Percentiles rank a stretch among this genome's conserved stretches.
These are phyloP conservation scores for Agrostemma githago DNA, from an alignment of 148 eudicot genomes.

Conservation along the genomic window DNA sequence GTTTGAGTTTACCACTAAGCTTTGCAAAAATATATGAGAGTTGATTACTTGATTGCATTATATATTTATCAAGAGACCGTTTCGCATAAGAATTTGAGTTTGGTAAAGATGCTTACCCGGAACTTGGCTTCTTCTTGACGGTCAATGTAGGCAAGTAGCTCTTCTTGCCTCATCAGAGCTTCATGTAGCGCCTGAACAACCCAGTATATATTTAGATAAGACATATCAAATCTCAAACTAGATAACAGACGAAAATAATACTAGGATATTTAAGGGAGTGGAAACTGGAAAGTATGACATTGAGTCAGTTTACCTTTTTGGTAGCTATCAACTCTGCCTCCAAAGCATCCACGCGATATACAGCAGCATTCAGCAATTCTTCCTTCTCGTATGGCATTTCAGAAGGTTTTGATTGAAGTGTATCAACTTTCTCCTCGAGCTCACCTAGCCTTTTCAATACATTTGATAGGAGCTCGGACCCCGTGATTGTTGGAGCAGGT, in stretches of 20 bases:
- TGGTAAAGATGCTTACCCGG: constrained; percentile 39
- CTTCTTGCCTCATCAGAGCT: constrained; percentile 75
- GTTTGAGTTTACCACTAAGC: too few relatives aligned
- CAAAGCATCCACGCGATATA: constrained; percentile 61
- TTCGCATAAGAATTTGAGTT: not conserved
- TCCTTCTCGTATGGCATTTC: constrained; percentile 69
- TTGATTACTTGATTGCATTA: not conserved
- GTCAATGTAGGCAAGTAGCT: constrained; percentile 87
- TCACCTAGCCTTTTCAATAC: constrained; percentile 52
- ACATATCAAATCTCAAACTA: too few relatives aligned
- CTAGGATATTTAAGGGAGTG: too few relatives aligned
- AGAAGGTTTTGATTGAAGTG: constrained; percentile 62
- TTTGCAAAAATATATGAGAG: not conserved
- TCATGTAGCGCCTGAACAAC: constrained; percentile 34
- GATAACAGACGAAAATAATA: too few relatives aligned
- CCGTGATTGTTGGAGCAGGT: constrained; percentile 48
- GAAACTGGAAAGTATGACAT: too few relatives aligned
- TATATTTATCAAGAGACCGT: too few relatives aligned
- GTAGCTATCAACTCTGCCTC: constrained; percentile 84
- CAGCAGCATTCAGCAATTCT: constrained; percentile 68
- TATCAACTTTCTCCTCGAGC: constrained; percentile 60
- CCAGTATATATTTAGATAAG: not conserved
- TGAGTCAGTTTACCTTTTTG: constrained; percentile 60
- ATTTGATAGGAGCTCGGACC: constrained; percentile 51
- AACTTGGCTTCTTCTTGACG: constrained; percentile 71